A percentile compares a stretch with the other conserved stretches of the same genome.
Conservation (phyloP, 2,329 filamentous ascomycete genomes). For the Fusarium cicatricum region DNA sequence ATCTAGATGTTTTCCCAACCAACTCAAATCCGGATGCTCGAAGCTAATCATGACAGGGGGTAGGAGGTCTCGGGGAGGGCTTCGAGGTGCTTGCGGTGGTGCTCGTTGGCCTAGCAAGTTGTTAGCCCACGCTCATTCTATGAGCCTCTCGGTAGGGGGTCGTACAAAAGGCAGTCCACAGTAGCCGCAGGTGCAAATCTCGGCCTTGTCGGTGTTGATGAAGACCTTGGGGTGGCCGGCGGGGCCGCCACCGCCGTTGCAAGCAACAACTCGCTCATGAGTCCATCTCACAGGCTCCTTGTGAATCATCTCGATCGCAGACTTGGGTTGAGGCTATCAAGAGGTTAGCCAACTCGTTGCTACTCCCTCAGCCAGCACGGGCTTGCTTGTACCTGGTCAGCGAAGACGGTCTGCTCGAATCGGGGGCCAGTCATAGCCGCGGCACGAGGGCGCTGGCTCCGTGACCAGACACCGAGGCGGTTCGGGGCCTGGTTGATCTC, state of each 20-base stretch:
- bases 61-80: conserved; percentile 82
- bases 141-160: conserved; percentile 15
- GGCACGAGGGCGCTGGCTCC: conserved; percentile 82
- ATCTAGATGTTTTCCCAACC: conserved; percentile 15
- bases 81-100: conserved; percentile 85
- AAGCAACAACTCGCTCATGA: conserved; percentile 80
- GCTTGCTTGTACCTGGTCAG: conserved; percentile 75
- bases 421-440: conserved; percentile 91
- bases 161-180: conserved; percentile 93
- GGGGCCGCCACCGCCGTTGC: conserved; percentile 91
- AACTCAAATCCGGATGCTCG: conserved; percentile 20
- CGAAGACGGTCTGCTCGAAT: conserved; percentile 97
- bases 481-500: conserved; percentile 85
- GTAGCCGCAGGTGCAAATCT: conserved; percentile 91
- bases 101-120: conserved; percentile 78
- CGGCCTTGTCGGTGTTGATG: conserved; percentile 97
- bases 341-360: conserved; percentile 30
- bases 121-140: conserved; percentile 11
- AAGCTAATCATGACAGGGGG: conserved; percentile 67
- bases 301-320: conserved; percentile 96
- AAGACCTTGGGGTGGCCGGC: conserved; percentile 92
- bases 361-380: conserved; percentile 1
- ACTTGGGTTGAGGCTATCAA: conserved; percentile 80
- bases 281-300: conserved; percentile 94
- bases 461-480: conserved; percentile 80